Conservation (phyloP, 2,329 filamentous ascomycete genomes). For the Metarhizium sp. region DNA sequence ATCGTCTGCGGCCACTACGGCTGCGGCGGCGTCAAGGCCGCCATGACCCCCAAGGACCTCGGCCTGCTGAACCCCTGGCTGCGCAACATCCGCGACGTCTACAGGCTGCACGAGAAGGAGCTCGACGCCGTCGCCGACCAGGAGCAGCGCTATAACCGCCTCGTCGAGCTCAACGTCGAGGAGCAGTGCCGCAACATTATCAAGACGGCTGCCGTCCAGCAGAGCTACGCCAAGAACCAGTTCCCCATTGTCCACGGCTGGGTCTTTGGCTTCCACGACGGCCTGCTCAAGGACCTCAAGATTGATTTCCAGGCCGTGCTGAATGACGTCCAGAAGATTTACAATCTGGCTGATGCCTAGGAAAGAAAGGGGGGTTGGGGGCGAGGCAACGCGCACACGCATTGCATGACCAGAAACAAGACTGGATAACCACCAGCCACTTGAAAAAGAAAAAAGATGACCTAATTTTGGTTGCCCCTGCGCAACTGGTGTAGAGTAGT, state of each 20-base stretch:
- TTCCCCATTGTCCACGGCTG: conserved; percentile 65
- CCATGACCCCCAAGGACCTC: conserved; percentile 61
- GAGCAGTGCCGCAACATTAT: conserved; percentile 70
- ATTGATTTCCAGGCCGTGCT: conserved; percentile 51
- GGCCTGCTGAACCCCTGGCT: conserved; percentile 67
- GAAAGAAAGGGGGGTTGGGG: too few relatives aligned
- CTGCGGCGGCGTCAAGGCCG: conserved; percentile 68
- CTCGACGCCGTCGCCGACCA: conserved; percentile 53
- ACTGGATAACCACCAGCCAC: too few relatives aligned
- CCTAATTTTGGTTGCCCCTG: conserved; percentile 1
- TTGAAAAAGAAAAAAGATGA: background rate
- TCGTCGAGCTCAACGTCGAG: conserved; percentile 78
- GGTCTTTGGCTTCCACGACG: conserved; percentile 63
- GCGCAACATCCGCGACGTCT: conserved; percentile 65
- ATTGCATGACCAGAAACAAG: too few relatives aligned
- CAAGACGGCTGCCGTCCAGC: conserved; percentile 72
- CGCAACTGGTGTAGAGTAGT: background rate
- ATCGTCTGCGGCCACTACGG: conserved; percentile 73
- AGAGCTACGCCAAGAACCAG: conserved; percentile 52
- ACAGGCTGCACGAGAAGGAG: conserved; percentile 61
- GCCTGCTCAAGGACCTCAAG: conserved; percentile 55
- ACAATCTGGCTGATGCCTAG: conserved; percentile 36
- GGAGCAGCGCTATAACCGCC: conserved; percentile 52
- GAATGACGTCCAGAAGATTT: conserved; percentile 53
- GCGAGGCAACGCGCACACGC: too few relatives aligned